Base-by-base conservation (phyloP, 164 flowering plant species). In the Vitis cinerea region DNA sequence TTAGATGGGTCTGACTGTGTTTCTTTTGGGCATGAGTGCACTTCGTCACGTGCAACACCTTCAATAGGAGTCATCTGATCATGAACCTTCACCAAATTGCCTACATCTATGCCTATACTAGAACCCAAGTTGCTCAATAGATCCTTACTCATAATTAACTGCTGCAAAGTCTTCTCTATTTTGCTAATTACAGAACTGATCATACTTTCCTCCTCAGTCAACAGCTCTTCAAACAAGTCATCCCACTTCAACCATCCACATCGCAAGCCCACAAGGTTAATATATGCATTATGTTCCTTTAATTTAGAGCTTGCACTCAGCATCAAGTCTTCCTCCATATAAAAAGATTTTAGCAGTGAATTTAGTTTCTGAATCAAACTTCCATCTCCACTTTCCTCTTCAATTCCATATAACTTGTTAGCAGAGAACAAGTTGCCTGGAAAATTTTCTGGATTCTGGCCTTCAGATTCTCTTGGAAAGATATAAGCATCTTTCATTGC, bases 131-230 rank as follows among this genome's bases (percentile, higher is more conserved):
- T 83, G 50, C 64, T 64, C 57, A 81, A 15, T 8, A 79, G 48
- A 23, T 16, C 67, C 73, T 78, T 83, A 56, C 81, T 74, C 15
- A 50, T 17, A 12, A 14, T 52, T 29, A 80, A 62, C 54, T 86
- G 80, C 61, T 82, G 74, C 80, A 80, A 62, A 60, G 84, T 78
- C 71, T 68, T 68, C 75, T 77, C 78, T 19, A 82, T 72, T 63
- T 83, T 85, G 47, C 51, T 61, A 16, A 54, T 67, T 15, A 77
- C 74, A 17, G 83, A 79, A 59, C 23, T 63, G 47, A 79, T 78
- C 64, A 30, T 51, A 8, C 54, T 61, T 30, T 77, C 80, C 59
- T 81, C 87, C 47, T 76, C 81, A 56, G 52, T 47, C 23, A 59
- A 48, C 56, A 73, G 27, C 37, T 74, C 76, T 50, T 69, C 69